Evolutionary conservation across 306 rosid genomes (phyloP).

Genomic region (Biancaea sappan): DNA sequence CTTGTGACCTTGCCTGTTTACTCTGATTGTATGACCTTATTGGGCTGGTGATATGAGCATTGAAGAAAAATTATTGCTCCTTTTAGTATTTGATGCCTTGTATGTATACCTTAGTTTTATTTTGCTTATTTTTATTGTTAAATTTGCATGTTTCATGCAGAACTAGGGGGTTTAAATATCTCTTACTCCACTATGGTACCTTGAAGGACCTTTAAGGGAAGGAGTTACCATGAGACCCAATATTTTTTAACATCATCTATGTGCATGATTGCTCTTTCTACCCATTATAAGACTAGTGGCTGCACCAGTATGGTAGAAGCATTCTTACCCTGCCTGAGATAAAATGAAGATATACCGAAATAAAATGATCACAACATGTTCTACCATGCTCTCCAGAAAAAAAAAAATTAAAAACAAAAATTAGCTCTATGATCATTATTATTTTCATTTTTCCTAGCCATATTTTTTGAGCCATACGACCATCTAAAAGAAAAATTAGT

Average conservation of each 20-base stretch:
- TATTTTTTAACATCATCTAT: background rate
- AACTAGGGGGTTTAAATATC: background rate
- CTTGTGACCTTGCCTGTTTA: conserved; percentile 1
- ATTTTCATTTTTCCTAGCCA: background rate
- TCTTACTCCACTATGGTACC: background rate
- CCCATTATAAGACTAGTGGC: background rate
- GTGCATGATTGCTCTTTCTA: conserved; percentile 1
- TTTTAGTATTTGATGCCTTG: conserved; percentile 13
- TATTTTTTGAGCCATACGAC: background rate
- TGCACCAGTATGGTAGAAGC: background rate
- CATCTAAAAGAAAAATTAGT: background rate
- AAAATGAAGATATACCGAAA: background rate
- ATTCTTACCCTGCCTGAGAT: conserved; percentile 1
- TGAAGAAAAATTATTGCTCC: background rate
- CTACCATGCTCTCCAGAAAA: background rate
- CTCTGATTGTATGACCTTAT: conserved; percentile 9
- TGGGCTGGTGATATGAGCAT: conserved; percentile 23
- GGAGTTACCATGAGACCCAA: background rate
- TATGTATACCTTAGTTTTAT: background rate
- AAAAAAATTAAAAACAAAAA: too few species aligned
- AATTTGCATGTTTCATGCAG: background rate
- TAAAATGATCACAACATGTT: background rate
- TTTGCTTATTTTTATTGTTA: background rate
- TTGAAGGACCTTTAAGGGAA: too few species aligned
- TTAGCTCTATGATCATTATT: background rate